phyloP scores from a whole-genome alignment of 225 moss, liverwort and hornwort genomes.

The Marchantia polymorpha region DNA sequence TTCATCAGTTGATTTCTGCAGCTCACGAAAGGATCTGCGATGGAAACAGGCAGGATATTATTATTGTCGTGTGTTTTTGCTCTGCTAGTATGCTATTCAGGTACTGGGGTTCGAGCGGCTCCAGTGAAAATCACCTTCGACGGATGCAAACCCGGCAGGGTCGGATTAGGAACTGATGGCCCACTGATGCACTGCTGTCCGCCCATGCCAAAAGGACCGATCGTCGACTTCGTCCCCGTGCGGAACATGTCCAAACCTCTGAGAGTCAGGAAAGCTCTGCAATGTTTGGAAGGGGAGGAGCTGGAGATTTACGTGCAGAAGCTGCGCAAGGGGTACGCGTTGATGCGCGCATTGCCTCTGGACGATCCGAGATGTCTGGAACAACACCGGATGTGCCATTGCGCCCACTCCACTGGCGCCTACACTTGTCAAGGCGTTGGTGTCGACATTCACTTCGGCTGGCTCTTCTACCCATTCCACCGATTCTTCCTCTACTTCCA shows the following conservation, averaged over 20 bases:
- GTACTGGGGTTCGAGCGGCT: background rate
- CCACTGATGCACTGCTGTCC: slow-evolving; percentile 2
- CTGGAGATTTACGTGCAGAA: slow-evolving; percentile 5
- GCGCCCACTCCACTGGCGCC: slow-evolving; percentile 32
- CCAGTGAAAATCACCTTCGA: background rate
- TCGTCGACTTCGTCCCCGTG: background rate
- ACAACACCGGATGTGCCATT: slow-evolving; percentile 31
- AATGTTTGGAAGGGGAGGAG: slow-evolving; percentile 8
- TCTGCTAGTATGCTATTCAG: background rate
- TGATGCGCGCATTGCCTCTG: slow-evolving; percentile 37
- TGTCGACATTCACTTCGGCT: slow-evolving; percentile 33
- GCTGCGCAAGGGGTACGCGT: slow-evolving; percentile 20
- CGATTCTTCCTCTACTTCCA: slow-evolving; percentile 42
- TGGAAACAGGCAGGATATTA: background rate
- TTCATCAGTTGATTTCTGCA: background rate
- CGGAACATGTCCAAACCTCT: background rate
- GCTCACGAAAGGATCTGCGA: background rate
- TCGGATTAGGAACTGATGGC: background rate
- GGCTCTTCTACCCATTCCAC: slow-evolving; percentile 42
- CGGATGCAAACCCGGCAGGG: background rate
- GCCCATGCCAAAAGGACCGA: background rate
- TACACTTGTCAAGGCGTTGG: slow-evolving; percentile 6
- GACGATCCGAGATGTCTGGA: slow-evolving; percentile 32
- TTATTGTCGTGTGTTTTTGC: background rate
- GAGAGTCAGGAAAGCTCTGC: slow-evolving; percentile 3